A percentile compares a stretch with the other conserved stretches of the same genome.
Evolutionary conservation across 73 alveolate species (phyloP).

Genomic region (Stentor coeruleus): DNA sequence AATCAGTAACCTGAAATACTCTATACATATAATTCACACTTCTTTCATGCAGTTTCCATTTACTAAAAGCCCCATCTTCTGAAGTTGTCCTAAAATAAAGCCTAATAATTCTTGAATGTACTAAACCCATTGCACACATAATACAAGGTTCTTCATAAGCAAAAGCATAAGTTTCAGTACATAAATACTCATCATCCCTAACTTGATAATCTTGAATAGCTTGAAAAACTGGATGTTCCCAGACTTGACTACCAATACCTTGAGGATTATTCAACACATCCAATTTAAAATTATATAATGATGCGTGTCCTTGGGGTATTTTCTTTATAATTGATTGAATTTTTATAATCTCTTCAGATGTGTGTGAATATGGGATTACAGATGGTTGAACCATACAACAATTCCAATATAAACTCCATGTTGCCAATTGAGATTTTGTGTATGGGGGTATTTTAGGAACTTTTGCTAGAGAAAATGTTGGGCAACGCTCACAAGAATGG

Average conservation of each 20-base stretch:
- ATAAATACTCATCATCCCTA: conserved; percentile 50
- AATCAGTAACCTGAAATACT: neutral
- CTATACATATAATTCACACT: conserved; percentile 8
- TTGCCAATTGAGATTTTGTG: neutral
- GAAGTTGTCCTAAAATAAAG: conserved; percentile 46
- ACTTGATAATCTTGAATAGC: conserved; percentile 18
- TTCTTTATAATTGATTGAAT: neutral
- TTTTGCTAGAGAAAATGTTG: neutral
- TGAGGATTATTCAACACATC: neutral
- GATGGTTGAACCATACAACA: neutral
- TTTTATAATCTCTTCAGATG: neutral
- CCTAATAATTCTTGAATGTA: conserved; percentile 70
- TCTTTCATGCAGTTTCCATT: conserved; percentile 24
- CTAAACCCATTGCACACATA: conserved; percentile 83
- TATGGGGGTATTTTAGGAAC: conserved; percentile 3
- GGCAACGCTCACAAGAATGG: neutral
- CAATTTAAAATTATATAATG: neutral
- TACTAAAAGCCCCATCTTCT: conserved; percentile 64
- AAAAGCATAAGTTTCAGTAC: conserved; percentile 58
- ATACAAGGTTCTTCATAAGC: conserved; percentile 69
- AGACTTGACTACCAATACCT: neutral
- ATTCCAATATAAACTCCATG: neutral
- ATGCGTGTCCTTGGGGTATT: neutral
- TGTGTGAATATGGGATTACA: neutral
- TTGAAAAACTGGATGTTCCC: conserved; percentile 31